A percentile compares a stretch with the other conserved stretches of the same genome.
These are phyloP conservation scores for Claviceps digitariae DNA, from an alignment of 2,329 filamentous ascomycete species.

Conservation along the genomic window DNA sequence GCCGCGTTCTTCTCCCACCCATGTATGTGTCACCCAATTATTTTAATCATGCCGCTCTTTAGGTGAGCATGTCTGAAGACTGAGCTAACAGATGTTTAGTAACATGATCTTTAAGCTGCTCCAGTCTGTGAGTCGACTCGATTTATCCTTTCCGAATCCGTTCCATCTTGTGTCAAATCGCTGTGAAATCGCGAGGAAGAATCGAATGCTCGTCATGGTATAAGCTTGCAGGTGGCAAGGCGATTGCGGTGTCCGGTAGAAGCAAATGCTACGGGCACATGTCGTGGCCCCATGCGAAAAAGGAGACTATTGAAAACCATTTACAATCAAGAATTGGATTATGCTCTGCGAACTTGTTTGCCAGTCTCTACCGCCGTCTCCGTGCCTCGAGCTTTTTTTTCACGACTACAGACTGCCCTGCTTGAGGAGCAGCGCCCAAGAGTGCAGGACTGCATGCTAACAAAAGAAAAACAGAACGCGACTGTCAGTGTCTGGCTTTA, in stretches of 20 bases:
- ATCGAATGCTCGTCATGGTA: background rate
- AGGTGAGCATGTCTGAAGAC: background rate
- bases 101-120: slow-evolving; percentile 60
- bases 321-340: too few species aligned
- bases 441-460: slow-evolving; percentile 9
- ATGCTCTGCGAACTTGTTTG: background rate
- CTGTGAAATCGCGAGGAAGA: too few species aligned
- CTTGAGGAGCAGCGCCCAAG: background rate
- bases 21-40: slow-evolving; percentile 25
- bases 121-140: slow-evolving; percentile 33
- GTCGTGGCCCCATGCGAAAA: background rate
- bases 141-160: background rate
- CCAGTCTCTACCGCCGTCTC: background rate
- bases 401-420: background rate
- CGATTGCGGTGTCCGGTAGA: background rate
- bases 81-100: slow-evolving; percentile 19
- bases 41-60: too few species aligned
- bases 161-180: too few species aligned
- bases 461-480: slow-evolving; percentile 44
- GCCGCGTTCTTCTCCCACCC: slow-evolving; percentile 45
- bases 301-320: too few species aligned
- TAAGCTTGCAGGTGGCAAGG: background rate
- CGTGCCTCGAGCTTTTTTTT: background rate
- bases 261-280: background rate
- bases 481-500: slow-evolving; percentile 94